Percentiles rank a stretch among this genome's conserved stretches.
Evolutionary conservation across 768 basidiomycete species (phyloP).

Genomic region (Pulveroboletus sp.): DNA sequence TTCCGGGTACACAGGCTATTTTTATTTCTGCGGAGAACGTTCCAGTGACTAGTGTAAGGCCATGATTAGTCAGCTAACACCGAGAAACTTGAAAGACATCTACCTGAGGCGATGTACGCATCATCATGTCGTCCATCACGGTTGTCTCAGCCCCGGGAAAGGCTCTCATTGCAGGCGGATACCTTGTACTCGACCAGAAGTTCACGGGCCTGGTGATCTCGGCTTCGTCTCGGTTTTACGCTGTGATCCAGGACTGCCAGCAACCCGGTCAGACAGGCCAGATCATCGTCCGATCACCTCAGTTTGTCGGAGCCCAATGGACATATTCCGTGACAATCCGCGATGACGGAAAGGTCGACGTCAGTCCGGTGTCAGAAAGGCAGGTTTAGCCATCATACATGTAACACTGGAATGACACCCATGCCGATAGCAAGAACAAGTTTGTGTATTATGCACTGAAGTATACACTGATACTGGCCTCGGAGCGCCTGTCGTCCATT

Average conservation of each 20-base stretch:
- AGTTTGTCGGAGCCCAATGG: slow-evolving; percentile 85
- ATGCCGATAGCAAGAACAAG: slow-evolving; percentile 67
- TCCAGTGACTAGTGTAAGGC: too few species aligned
- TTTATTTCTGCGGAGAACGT: too few species aligned
- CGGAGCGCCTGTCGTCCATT: slow-evolving; percentile 38
- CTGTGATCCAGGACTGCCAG: slow-evolving; percentile 50
- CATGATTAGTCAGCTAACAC: slow-evolving; percentile 27
- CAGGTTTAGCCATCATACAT: slow-evolving; percentile 1
- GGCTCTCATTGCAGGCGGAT: slow-evolving; percentile 92
- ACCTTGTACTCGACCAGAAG: slow-evolving; percentile 88
- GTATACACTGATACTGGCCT: slow-evolving; percentile 65
- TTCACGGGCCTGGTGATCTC: slow-evolving; percentile 89
- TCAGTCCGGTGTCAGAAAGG: slow-evolving; percentile 23
- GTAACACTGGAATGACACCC: slow-evolving; percentile 3
- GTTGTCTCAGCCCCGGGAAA: slow-evolving; percentile 93
- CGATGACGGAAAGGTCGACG: slow-evolving; percentile 28
- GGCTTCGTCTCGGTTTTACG: slow-evolving; percentile 93
- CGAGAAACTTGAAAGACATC: neutral
- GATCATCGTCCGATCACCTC: slow-evolving; percentile 84
- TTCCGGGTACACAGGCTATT: too few species aligned
- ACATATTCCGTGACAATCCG: slow-evolving; percentile 51
- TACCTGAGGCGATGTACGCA: neutral
- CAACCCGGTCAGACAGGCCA: slow-evolving; percentile 30
- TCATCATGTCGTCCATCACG: slow-evolving; percentile 49
- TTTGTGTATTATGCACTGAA: slow-evolving; percentile 91